Percentiles rank a stretch among this genome's conserved stretches.
These are phyloP conservation scores for Sporisorium scitamineum DNA, from an alignment of 1,284 basidiomycete genomes.

Conservation along the genomic window DNA sequence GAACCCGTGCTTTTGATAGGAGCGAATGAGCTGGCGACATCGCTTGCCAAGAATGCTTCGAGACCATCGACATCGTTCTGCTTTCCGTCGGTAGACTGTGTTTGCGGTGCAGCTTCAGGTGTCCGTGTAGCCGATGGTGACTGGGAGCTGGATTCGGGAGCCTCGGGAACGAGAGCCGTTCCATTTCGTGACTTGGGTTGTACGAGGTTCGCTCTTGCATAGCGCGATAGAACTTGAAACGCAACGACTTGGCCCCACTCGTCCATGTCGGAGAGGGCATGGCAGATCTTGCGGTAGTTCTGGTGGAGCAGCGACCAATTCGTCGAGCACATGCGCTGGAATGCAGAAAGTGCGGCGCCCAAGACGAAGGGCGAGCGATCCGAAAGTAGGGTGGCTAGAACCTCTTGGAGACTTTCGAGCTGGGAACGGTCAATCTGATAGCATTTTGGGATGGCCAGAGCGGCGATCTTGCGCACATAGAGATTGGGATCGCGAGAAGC, in stretches of 20 bases:
- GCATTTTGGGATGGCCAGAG: conserved; percentile 84
- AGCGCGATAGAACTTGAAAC: conserved; percentile 82
- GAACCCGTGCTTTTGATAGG: background rate
- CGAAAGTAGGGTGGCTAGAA: conserved; percentile 80
- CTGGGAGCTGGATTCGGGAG: background rate
- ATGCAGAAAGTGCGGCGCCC: conserved; percentile 86
- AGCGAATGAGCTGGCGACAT: background rate
- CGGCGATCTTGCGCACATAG: conserved; percentile 91
- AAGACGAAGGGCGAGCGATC: conserved; percentile 89
- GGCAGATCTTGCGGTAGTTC: conserved; percentile 87
- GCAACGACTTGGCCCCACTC: conserved; percentile 94
- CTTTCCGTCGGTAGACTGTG: background rate
- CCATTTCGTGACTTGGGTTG: conserved; percentile 12
- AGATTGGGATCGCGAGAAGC: conserved; percentile 89
- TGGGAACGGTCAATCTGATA: conserved; percentile 77
- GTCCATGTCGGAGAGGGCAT: conserved; percentile 86
- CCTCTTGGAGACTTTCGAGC: conserved; percentile 79
- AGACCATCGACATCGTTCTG: conserved; percentile 28
- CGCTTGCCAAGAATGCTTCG: conserved; percentile 41
- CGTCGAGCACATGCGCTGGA: conserved; percentile 69
- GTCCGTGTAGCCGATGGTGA: conserved; percentile 4
- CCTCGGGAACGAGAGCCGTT: background rate
- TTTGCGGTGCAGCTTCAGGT: conserved; percentile 2
- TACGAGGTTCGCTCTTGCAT: conserved; percentile 75
- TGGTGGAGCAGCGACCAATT: conserved; percentile 81